Percentiles rank a stretch among this genome's conserved stretches.
Evolutionary conservation across 148 eudicot genomes (phyloP).

Genomic region (Rhododendron vialii): DNA sequence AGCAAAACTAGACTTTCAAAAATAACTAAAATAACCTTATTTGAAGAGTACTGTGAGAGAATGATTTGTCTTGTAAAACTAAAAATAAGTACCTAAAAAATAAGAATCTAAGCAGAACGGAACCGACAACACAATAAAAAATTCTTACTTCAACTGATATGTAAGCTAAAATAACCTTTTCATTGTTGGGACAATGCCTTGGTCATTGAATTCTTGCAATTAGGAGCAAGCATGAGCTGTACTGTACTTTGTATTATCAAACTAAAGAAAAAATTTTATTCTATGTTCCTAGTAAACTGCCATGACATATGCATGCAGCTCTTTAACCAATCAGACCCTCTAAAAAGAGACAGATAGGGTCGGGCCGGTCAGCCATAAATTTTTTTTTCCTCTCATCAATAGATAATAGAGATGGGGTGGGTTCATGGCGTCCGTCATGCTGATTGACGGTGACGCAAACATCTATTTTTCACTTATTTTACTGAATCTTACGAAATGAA

Average conservation of each 20-base stretch:
- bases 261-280: background rate
- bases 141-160: background rate
- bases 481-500: background rate
- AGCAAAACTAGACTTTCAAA: background rate
- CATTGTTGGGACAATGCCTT: background rate
- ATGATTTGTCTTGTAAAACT: no score
- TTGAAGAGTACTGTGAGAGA: background rate
- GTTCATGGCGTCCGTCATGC: background rate
- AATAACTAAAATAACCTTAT: background rate
- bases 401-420: background rate
- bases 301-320: background rate
- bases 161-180: background rate
- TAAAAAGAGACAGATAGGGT: background rate
- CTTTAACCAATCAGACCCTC: background rate
- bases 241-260: background rate
- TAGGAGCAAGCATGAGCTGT: background rate
- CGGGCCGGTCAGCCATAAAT: background rate
- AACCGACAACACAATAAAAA: background rate
- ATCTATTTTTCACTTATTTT: background rate
- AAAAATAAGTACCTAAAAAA: no score
- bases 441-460: background rate
- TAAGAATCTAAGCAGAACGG: no score
- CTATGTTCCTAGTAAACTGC: background rate
- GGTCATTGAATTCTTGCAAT: background rate
- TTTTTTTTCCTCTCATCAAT: background rate